Base-by-base conservation (phyloP, 345 rosid genomes). In the Eutrema japonicum region DNA sequence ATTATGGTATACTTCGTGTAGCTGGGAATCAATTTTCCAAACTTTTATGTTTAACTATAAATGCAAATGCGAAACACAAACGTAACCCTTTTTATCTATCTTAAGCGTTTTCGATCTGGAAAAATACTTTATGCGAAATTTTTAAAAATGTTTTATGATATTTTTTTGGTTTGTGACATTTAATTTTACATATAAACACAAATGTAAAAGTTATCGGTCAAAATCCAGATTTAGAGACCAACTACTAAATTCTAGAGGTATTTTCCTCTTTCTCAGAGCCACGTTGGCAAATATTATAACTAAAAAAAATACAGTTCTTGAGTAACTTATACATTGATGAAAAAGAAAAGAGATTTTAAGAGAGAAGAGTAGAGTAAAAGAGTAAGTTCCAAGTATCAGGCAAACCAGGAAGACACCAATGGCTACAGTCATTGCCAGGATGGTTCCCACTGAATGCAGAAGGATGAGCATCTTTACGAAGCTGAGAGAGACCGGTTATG, bases 371-470 rank as follows among this genome's bases (percentile, higher is more conserved):
- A 12, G 86, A 83, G 75, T 85, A 95, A 8, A 95, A 69, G 63
- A 92, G 89, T 16, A 78, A 0, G 70, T 88, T 95, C 99, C 97
- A 95, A 36, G 94, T 83, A 81, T 92, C 99, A 3, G 99, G 99
- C 81, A 95, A 76, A 5, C 99, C 99, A 37, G 97, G 97, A 26
- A 95, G 82, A 73, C 99, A 95, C 99, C 99, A 91, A 55, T 94
- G 98, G 84, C 89, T 86, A 62, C 98, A 94, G 13, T 94, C 98
- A 0, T 62, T 74, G 29, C 83, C 85, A 2, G 71, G 67, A 29
- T 64, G 86, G 13, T 62, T 72, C 3, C 85, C 86, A 29, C 92
- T 75, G 40, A 78, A 90, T 1, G 70, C 77, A 0, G 89, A 80
- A 2, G 99, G 99, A 72, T 95, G 99, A 0, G 84, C 99, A 30